Conservation (phyloP, 352 stramenopile species). For the Pythium biforme region DNA sequence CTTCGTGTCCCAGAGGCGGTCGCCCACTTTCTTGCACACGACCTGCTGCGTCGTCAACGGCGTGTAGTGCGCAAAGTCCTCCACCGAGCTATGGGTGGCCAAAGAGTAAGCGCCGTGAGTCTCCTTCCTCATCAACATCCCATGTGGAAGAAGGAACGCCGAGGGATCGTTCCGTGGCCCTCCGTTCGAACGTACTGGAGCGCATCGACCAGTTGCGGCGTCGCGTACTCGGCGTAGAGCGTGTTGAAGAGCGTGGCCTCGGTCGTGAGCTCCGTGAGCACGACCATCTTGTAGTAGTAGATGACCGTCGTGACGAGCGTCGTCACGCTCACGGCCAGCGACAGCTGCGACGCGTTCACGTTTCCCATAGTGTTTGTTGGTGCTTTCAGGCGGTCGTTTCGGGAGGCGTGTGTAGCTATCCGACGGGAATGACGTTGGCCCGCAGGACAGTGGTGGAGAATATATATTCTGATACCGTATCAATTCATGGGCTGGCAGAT, state of each 20-base stretch:
- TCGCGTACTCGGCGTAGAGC: conserved; percentile 70
- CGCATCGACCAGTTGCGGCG: conserved; percentile 54
- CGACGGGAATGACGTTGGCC: background rate
- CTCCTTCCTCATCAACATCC: background rate
- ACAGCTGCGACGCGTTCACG: conserved; percentile 26
- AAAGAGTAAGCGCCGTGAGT: background rate
- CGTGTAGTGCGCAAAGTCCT: conserved; percentile 47
- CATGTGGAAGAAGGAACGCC: background rate
- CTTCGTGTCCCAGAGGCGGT: conserved; percentile 49
- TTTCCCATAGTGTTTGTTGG: conserved; percentile 14
- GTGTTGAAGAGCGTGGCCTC: conserved; percentile 74
- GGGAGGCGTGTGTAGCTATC: conserved; percentile 15
- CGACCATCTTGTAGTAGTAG: conserved; percentile 76
- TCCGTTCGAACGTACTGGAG: conserved; percentile 36
- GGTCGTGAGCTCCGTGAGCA: conserved; percentile 69
- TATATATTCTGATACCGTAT: background rate
- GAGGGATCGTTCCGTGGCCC: background rate
- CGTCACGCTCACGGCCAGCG: conserved; percentile 50
- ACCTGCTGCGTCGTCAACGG: conserved; percentile 42
- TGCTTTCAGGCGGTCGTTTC: background rate
- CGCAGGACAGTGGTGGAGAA: no score
- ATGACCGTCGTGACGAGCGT: conserved; percentile 60
- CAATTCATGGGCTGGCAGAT: background rate
- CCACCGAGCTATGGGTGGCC: conserved; percentile 46
- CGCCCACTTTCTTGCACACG: conserved; percentile 35